Evolutionary conservation across 2,329 filamentous ascomycete genomes (phyloP).

Genomic region (Podosphaera fusca): DNA sequence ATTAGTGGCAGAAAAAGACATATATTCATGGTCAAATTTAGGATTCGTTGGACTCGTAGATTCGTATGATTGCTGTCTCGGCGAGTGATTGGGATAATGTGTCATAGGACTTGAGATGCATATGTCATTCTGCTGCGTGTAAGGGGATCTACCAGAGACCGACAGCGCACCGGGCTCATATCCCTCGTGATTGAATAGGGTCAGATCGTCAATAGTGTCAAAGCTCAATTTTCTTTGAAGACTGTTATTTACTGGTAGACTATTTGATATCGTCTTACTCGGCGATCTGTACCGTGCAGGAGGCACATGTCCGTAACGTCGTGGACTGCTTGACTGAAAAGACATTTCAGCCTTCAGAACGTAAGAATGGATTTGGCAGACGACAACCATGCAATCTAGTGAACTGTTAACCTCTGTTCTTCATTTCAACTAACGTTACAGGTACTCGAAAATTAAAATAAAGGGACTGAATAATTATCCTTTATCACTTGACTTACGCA

Average conservation of each 20-base stretch:
- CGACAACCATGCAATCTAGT: slow-evolving; percentile 1
- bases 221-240: slow-evolving; percentile 41
- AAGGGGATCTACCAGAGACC: slow-evolving; percentile 9
- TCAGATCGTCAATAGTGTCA: slow-evolving; percentile 50
- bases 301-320: slow-evolving; percentile 42
- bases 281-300: slow-evolving; percentile 34
- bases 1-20: slow-evolving; percentile 19
- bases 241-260: slow-evolving; percentile 15
- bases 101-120: slow-evolving; percentile 24
- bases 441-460: background rate
- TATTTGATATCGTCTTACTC: slow-evolving; percentile 19
- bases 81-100: slow-evolving; percentile 10
- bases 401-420: background rate
- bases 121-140: slow-evolving; percentile 30
- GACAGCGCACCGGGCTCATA: slow-evolving; percentile 15
- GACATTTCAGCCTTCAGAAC: slow-evolving; percentile 25
- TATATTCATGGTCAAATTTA: slow-evolving; percentile 28
- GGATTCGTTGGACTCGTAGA: slow-evolving; percentile 16
- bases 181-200: slow-evolving; percentile 22
- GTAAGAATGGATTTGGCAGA: slow-evolving; percentile 2
- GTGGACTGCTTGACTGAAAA: slow-evolving; percentile 34
- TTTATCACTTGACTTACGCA: slow-evolving; percentile 6
- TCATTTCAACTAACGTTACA: too few relatives aligned
- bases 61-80: slow-evolving; percentile 10
- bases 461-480: slow-evolving; percentile 2